Base-by-base conservation (phyloP, 441 rosid species). In the Jatropha multifida region DNA sequence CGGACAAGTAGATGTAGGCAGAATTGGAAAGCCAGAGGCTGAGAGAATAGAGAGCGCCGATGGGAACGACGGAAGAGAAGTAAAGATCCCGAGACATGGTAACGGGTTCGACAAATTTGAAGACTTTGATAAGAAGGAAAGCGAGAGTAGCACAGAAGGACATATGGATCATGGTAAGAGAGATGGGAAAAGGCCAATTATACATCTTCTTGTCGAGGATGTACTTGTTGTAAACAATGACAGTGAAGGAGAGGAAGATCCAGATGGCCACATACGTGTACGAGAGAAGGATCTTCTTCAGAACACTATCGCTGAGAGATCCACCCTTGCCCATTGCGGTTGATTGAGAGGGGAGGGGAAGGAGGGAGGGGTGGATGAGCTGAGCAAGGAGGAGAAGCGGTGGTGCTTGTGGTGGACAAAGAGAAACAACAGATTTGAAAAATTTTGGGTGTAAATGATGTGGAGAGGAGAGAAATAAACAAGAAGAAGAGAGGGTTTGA, bases 151-250 rank as follows among this genome's bases (percentile, higher is more conserved):
- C 83, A 82, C 99, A 94, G 66, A 95, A 95, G 62, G 94, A 84
- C 99, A 95, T 95, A 85, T 95, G 99, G 88, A 93, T 93, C 96
- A 95, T 91, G 77, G 99, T 95, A 67, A 95, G 99, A 0, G 99
- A 90, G 82, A 95, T 89, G 0, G 99, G 99, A 77, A 81, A 95
- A 0, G 99, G 99, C 99, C 99, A 95, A 75, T 90, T 89, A 88
- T 93, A 95, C 94, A 95, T 89, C 88, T 95, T 93, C 84, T 90
- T 90, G 88, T 95, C 99, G 48, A 95, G 94, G 93, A 94, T 94
- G 93, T 90, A 94, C 74, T 94, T 94, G 92, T 94, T 94, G 96
- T 90, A 94, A 71, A 94, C 98, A 85, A 95, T 95, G 71, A 95
- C 99, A 41, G 97, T 93, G 92, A 95, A 95, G 83, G 94, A 88